These are phyloP conservation scores for Penicillium cataractarum DNA, from an alignment of 495 filamentous ascomycete genomes.

Conservation along the genomic window DNA sequence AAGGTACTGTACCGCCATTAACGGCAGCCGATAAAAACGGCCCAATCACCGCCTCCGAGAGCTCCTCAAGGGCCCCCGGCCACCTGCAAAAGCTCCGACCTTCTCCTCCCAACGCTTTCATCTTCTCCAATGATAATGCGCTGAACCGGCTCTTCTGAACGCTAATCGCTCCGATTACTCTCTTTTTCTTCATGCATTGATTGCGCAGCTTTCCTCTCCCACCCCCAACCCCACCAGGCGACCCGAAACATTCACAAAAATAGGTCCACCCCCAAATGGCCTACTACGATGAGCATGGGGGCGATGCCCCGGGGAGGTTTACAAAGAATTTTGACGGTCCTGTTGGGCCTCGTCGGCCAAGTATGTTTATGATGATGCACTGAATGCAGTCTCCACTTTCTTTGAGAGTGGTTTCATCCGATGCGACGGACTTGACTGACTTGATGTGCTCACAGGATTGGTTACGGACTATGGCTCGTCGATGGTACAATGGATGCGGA, in stretches of 20 bases:
- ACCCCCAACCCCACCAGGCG: background rate
- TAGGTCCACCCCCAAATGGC: slow-evolving; percentile 41
- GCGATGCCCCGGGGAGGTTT: slow-evolving; percentile 38
- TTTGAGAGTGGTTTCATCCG: background rate
- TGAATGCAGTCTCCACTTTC: background rate
- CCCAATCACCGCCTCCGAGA: slow-evolving; percentile 28
- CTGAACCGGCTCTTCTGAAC: background rate
- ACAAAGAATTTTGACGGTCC: slow-evolving; percentile 44
- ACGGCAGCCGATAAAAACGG: slow-evolving; percentile 3
- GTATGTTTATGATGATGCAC: slow-evolving; percentile 33
- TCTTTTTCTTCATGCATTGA: background rate
- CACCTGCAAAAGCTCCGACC: slow-evolving; percentile 23
- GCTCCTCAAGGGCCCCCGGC: slow-evolving; percentile 17
- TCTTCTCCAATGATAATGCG: slow-evolving; percentile 14
- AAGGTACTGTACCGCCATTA: slow-evolving; percentile 16
- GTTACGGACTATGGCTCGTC: slow-evolving; percentile 96
- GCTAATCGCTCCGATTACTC: slow-evolving; percentile 12
- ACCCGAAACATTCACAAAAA: background rate
- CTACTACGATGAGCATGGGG: slow-evolving; percentile 47
- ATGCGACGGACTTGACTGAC: slow-evolving; percentile 12
- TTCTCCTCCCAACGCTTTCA: slow-evolving; percentile 20
- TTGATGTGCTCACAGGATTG: slow-evolving; percentile 45
- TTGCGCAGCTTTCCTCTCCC: background rate
- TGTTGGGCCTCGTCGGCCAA: slow-evolving; percentile 46
- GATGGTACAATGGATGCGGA: slow-evolving; percentile 89